Conservation (phyloP, 192 early-diverging fungal genomes). For the Gryganskiella cystojenkinii region DNA sequence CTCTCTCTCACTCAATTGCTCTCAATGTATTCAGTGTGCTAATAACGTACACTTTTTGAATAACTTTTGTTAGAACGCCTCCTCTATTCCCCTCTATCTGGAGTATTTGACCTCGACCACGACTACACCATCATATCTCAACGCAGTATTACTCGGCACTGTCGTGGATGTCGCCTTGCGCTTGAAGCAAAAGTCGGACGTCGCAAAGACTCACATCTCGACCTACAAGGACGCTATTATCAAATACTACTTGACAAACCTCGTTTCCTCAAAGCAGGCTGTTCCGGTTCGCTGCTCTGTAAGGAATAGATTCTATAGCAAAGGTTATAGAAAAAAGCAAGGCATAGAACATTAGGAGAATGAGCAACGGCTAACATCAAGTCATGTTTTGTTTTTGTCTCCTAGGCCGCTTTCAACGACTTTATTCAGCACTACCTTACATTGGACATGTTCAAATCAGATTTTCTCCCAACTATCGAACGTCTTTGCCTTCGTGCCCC, state of each 20-base stretch:
- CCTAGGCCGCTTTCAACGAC: slow-evolving; percentile 61
- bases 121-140: slow-evolving; percentile 56
- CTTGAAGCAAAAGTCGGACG: slow-evolving; percentile 49
- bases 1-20: not conserved
- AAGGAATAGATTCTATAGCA: slow-evolving; percentile 15
- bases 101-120: slow-evolving; percentile 54
- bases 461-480: slow-evolving; percentile 74
- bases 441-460: slow-evolving; percentile 60
- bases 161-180: slow-evolving; percentile 67
- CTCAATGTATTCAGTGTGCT: no score
- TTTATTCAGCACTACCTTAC: slow-evolving; percentile 70
- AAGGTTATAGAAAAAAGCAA: not conserved
- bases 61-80: slow-evolving; percentile 58
- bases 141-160: slow-evolving; percentile 71
- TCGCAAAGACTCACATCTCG: slow-evolving; percentile 49
- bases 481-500: slow-evolving; percentile 88
- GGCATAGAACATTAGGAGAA: not conserved
- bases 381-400: slow-evolving; percentile 31
- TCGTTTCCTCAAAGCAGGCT: slow-evolving; percentile 64
- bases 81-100: slow-evolving; percentile 64
- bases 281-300: slow-evolving; percentile 58
- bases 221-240: slow-evolving; percentile 58
- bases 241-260: slow-evolving; percentile 68
- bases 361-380: not conserved
- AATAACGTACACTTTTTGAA: no score